Conservation (phyloP, 805 yeast genomes). For the Sungouiella blattae region DNA sequence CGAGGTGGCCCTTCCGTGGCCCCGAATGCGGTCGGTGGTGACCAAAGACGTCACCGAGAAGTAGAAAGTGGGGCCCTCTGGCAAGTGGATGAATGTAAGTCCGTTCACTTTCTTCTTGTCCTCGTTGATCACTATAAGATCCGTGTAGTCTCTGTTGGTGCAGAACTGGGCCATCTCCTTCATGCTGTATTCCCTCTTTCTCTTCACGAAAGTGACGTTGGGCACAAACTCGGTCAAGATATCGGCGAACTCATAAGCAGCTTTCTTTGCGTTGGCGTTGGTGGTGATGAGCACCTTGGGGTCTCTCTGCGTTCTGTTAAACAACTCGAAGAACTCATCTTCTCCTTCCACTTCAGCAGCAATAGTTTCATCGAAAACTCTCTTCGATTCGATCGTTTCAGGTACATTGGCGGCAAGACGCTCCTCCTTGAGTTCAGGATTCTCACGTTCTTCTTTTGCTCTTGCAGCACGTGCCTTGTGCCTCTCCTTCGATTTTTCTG, state of each 20-base stretch:
- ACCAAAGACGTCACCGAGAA: slow-evolving; percentile 77
- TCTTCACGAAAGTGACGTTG: slow-evolving; percentile 77
- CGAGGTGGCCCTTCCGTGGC: slow-evolving; percentile 87
- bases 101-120: slow-evolving; percentile 92
- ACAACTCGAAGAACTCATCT: slow-evolving; percentile 51
- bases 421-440: slow-evolving; percentile 78
- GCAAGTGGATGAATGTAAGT: slow-evolving; percentile 86
- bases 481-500: slow-evolving; percentile 69
- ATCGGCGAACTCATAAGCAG: slow-evolving; percentile 89
- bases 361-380: slow-evolving; percentile 86
- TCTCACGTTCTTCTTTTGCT: slow-evolving; percentile 80
- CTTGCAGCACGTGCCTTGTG: slow-evolving; percentile 76
- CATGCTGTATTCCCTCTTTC: slow-evolving; percentile 80
- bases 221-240: slow-evolving; percentile 81
- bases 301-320: slow-evolving; percentile 33
- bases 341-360: slow-evolving; percentile 56
- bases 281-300: slow-evolving; percentile 93
- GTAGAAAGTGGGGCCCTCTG: slow-evolving; percentile 93
- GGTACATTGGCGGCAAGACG: slow-evolving; percentile 78
- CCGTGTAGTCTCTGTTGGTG: slow-evolving; percentile 80
- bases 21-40: slow-evolving; percentile 70
- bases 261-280: slow-evolving; percentile 76
- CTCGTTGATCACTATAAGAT: slow-evolving; percentile 85
- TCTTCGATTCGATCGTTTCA: slow-evolving; percentile 75
- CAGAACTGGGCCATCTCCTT: slow-evolving; percentile 85